Percentiles rank a stretch among this genome's conserved stretches.
phyloP scores from a whole-genome alignment of 176 grass and related monocot genomes.

The bread wheat (Triticum aestivum) region IWGSC_CS_RefSeq_v2.1 NC_057805.1:61636781-61637280 shows the following conservation, averaged over 20 bases:
- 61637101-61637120: background rate
- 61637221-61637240: background rate
- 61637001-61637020: background rate
- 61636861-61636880: background rate
- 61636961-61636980: background rate
- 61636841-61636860: background rate
- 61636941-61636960: background rate
- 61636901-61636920: background rate
- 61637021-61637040: background rate
- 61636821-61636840: background rate
- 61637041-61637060: background rate
- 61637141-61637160: background rate
- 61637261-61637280: background rate
- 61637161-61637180: conserved; percentile 6
- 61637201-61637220: conserved; percentile 4
- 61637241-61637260: background rate
- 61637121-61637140: background rate
- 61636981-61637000: background rate
- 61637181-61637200: conserved; percentile 10
- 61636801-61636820: background rate
- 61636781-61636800: background rate
- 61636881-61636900: background rate
- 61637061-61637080: background rate
- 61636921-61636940: background rate
- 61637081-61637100: background rate